Evolutionary conservation across 1,139 yeast genomes (phyloP).

Genomic region (Hemisphaericaspora xylanilytica): DNA sequence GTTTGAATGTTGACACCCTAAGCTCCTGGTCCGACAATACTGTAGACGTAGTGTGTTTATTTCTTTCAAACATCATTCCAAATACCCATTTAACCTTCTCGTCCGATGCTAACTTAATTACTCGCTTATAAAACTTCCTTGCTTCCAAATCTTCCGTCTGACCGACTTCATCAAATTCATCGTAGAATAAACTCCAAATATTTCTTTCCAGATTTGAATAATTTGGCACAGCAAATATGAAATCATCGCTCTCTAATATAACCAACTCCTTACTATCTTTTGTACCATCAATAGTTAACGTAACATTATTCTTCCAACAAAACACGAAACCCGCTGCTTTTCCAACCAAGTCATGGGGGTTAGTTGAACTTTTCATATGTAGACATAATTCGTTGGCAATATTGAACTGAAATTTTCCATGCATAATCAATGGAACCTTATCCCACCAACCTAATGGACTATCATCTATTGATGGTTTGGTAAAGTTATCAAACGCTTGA

Average conservation of each 20-base stretch:
- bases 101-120: conserved; percentile 38
- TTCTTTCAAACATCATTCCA: conserved; percentile 44
- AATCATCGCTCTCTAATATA: conserved; percentile 61
- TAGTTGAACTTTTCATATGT: conserved; percentile 63
- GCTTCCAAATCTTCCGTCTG: conserved; percentile 27
- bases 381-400: conserved; percentile 49
- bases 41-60: conserved; percentile 17
- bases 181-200: conserved; percentile 38
- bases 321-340: conserved; percentile 76
- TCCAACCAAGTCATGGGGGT: conserved; percentile 74
- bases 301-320: conserved; percentile 70
- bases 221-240: conserved; percentile 66
- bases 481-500: conserved; percentile 53
- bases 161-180: conserved; percentile 21
- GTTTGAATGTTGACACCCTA: conserved; percentile 32
- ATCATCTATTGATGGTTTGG: conserved; percentile 75
- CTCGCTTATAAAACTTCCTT: conserved; percentile 35
- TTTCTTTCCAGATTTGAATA: conserved; percentile 36
- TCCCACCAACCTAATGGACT: conserved; percentile 83
- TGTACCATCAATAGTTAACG: conserved; percentile 57
- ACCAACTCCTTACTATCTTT: conserved; percentile 63
- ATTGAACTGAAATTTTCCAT: conserved; percentile 55
- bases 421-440: conserved; percentile 37
- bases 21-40: conserved; percentile 31
- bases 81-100: conserved; percentile 43